phyloP scores from a whole-genome alignment of 1,284 basidiomycete genomes.

The Wolfiporia cocos region DNA sequence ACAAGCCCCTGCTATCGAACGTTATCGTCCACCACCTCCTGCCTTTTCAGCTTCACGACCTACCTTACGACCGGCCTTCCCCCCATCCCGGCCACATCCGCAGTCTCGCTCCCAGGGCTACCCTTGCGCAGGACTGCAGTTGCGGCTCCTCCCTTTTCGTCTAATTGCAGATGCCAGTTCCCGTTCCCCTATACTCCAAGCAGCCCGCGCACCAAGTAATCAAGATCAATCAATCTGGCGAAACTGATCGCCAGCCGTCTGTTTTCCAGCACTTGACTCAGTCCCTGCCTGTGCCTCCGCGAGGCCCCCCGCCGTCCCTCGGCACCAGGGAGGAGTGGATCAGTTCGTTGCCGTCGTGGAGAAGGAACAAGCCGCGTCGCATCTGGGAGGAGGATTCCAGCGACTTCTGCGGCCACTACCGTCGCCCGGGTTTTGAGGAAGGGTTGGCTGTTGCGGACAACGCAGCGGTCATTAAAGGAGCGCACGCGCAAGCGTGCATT shows the following conservation, averaged over 20 bases:
- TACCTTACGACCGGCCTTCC: constrained; percentile 42
- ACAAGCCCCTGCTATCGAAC: constrained; percentile 28
- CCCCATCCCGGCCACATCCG: constrained; percentile 12
- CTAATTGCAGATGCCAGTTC: constrained; percentile 76
- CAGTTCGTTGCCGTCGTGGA: constrained; percentile 60
- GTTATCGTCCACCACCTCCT: constrained; percentile 28
- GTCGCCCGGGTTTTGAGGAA: constrained; percentile 50
- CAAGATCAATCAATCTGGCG: constrained; percentile 46
- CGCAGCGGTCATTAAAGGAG: constrained; percentile 78
- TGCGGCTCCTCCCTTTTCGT: constrained; percentile 25
- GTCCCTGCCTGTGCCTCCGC: constrained; percentile 51
- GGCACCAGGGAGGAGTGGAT: constrained; percentile 68
- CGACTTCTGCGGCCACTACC: constrained; percentile 15
- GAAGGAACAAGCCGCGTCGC: constrained; percentile 56
- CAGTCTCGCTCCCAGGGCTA: constrained; percentile 19
- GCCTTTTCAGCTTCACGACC: constrained; percentile 33
- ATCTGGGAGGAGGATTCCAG: constrained; percentile 53
- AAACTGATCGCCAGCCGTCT: constrained; percentile 34
- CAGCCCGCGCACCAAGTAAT: constrained; percentile 54
- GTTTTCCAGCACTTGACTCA: constrained; percentile 45
- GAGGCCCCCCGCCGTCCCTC: constrained; percentile 55
- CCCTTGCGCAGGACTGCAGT: constrained; percentile 18
- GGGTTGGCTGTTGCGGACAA: constrained; percentile 62
- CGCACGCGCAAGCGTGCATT: constrained; percentile 74
- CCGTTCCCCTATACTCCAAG: constrained; percentile 57